Percentiles rank a stretch among this genome's conserved stretches.
Conservation (phyloP, 257 asterid genomes). For the Gentiana straminea region DNA sequence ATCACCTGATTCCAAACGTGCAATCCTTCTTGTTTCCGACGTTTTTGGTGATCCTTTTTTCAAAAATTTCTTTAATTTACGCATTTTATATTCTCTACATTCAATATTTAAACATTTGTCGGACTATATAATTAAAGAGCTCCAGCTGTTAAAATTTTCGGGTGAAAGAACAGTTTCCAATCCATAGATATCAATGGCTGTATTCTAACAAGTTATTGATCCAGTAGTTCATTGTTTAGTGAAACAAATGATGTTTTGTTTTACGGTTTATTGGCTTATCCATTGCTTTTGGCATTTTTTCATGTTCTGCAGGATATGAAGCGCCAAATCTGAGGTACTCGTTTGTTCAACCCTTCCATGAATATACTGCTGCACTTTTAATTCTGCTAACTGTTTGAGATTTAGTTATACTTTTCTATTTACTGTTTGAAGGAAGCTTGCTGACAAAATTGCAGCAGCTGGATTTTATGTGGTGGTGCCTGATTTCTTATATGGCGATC, state of each 20-base stretch:
- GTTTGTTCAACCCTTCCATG: neutral
- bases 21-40: constrained; percentile 36
- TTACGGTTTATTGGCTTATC: neutral
- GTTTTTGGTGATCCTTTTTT: constrained; percentile 23
- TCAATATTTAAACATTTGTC: no score
- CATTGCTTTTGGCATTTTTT: neutral
- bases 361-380: neutral
- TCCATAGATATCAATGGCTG: no score
- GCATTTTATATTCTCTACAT: no score
- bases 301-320: constrained; percentile 18
- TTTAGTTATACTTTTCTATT: no score
- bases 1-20: constrained; percentile 25
- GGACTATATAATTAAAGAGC: no score
- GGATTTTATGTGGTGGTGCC: constrained; percentile 61
- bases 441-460: constrained; percentile 57
- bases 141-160: no score
- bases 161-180: no score
- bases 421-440: constrained; percentile 39
- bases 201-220: no score
- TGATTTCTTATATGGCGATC: constrained; percentile 53
- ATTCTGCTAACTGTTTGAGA: no score
- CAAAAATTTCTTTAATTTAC: no score
- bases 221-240: no score
- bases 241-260: no score
- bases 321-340: constrained; percentile 19